Evolutionary conservation across 2,329 filamentous ascomycete genomes (phyloP).

Genomic region (Aspergillus bombycis): DNA sequence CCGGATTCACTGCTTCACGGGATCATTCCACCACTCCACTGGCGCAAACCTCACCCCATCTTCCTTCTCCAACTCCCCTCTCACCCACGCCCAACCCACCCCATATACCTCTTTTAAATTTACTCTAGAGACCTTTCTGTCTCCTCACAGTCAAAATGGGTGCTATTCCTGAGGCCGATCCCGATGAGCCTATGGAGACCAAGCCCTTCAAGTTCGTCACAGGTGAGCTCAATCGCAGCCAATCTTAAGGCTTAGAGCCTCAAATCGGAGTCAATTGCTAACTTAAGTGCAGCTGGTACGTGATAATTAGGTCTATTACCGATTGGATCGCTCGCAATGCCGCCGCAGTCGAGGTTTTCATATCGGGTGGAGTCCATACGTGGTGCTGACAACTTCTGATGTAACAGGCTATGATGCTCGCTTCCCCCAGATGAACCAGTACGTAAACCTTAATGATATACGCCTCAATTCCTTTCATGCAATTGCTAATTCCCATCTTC

Average conservation of each 20-base stretch:
- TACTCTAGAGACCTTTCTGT: slow-evolving; percentile 20
- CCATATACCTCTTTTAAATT: slow-evolving; percentile 5
- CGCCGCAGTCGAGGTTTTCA: slow-evolving; percentile 13
- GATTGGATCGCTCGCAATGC: slow-evolving; percentile 16
- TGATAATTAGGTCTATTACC: slow-evolving; percentile 24
- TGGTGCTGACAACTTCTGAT: slow-evolving; percentile 38
- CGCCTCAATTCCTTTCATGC: neutral
- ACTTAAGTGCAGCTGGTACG: slow-evolving; percentile 53
- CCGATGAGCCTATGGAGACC: slow-evolving; percentile 80
- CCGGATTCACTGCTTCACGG: slow-evolving; percentile 41
- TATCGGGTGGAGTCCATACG: slow-evolving; percentile 16
- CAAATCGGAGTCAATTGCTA: slow-evolving; percentile 43
- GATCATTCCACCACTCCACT: slow-evolving; percentile 30
- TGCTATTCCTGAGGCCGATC: slow-evolving; percentile 64
- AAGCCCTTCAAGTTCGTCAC: slow-evolving; percentile 99
- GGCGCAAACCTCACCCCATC: slow-evolving; percentile 34
- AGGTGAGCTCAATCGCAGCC: slow-evolving; percentile 63
- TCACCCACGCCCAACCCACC: slow-evolving; percentile 22
- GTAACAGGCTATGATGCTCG: slow-evolving; percentile 91
- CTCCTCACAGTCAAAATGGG: slow-evolving; percentile 71
- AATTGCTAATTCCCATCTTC: slow-evolving; percentile 18
- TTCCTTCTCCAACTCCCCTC: slow-evolving; percentile 28
- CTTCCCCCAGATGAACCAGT: slow-evolving; percentile 91
- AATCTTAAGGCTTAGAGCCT: slow-evolving; percentile 27
- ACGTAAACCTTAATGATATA: slow-evolving; percentile 26